Evolutionary conservation across 805 yeast species (phyloP).

Genomic region (Candida patagonica): DNA sequence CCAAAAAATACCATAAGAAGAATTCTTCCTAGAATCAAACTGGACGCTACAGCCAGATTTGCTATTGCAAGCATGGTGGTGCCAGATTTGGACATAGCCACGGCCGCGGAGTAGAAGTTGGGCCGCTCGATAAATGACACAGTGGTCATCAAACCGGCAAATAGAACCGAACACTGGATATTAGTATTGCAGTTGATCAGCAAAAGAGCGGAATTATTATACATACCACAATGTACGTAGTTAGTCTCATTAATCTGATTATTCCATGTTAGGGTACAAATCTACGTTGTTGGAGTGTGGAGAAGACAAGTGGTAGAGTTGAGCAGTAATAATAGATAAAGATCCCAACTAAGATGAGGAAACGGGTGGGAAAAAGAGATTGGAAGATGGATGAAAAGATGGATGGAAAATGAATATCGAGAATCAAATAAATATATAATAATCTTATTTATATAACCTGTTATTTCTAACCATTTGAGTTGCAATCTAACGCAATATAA

Average conservation of each 20-base stretch:
- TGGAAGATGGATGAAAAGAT: no score
- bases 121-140: slow-evolving; percentile 36
- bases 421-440: no score
- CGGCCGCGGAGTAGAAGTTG: slow-evolving; percentile 40
- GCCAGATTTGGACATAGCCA: slow-evolving; percentile 42
- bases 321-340: no score
- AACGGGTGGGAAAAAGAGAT: no score
- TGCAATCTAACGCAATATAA: no score
- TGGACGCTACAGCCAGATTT: slow-evolving; percentile 20
- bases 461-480: no score
- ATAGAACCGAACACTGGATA: slow-evolving; percentile 9
- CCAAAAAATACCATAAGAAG: slow-evolving; percentile 44
- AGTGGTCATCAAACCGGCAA: slow-evolving; percentile 30
- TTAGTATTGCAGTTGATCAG: slow-evolving; percentile 29
- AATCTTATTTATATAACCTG: no score
- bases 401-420: no score
- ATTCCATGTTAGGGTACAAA: no score
- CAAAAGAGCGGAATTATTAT: slow-evolving; percentile 26
- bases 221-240: slow-evolving; percentile 19
- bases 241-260: slow-evolving; percentile 23
- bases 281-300: no score
- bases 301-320: no score
- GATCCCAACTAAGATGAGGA: no score
- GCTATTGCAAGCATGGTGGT: slow-evolving; percentile 37
- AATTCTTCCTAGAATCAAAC: slow-evolving; percentile 11